Base-by-base conservation (phyloP, 805 yeast species). In the Wickerhamiella parazyma region DNA sequence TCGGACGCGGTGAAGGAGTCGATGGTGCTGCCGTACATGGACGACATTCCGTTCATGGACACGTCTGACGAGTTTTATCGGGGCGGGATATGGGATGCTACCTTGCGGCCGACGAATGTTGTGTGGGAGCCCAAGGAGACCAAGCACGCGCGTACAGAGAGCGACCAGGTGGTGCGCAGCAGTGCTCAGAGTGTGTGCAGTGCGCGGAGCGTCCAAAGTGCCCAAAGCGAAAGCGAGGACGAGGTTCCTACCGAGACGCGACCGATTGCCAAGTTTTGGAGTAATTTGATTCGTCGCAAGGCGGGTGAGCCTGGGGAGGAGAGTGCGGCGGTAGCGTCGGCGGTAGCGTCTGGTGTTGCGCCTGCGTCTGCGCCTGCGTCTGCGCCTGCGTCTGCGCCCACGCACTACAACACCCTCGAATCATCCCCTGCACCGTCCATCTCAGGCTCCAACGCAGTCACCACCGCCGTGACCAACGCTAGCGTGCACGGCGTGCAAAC, bases 71-170 rank as follows among this genome's bases (percentile, higher is more conserved):
- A 84, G 49, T 61, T 84, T 11, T 91, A 76, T 59, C 72, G 95
- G 49, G 98, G 95, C 41, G 98, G 98, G 14, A 75, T 89, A 19
- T 89, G 97, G 97, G 86, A 80, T 49, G 66, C 46, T 8, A 37
- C 42, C 2, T 8, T 22, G 8, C 28, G 44, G 11, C 40, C 48
- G 12, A 33, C 37, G 6, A 25, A 22, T 18, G 33, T 33, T 4
- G 10, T 29, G 18, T 33, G 43, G 37, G 25, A 33, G 18, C 22
- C 29, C 10, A 21, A n/a, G 3, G 29, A 31, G 36, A 7, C 31
- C 31, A 7, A 28, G 14, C 31, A 28, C 31, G n/a, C 5, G 4
- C 31, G 31, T 7, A n/a, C 31, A 3, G 31, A 16, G 4, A 12
- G 31, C 16, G 31, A 28, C 16, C 31, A 28, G 3, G 31, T 28